A percentile compares a stretch with the other conserved stretches of the same genome.
These are phyloP conservation scores for Venturia oleaginea DNA, from an alignment of 2,329 filamentous ascomycete species.

Conservation along the genomic window DNA sequence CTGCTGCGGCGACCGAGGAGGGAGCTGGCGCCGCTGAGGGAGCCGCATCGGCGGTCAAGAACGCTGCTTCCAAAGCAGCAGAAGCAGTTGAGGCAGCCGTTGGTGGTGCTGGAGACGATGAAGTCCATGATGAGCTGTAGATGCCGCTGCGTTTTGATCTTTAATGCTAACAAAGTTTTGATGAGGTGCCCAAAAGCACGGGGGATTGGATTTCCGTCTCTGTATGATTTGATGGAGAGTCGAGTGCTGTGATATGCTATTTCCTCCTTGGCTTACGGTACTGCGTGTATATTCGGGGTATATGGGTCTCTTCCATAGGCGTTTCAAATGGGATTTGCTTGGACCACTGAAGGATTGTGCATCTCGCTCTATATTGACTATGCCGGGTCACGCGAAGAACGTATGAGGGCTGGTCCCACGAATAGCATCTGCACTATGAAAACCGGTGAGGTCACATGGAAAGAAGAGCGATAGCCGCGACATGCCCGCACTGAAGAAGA, in stretches of 20 bases:
- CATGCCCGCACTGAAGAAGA: too few species aligned
- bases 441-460: not conserved
- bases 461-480: not conserved
- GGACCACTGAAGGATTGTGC: not conserved
- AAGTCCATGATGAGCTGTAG: conserved; percentile 67
- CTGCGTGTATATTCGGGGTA: not conserved
- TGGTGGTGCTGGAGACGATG: conserved; percentile 23
- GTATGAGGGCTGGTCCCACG: not conserved
- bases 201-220: conserved; percentile 8
- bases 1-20: conserved; percentile 20
- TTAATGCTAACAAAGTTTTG: not conserved
- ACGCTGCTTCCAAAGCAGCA: conserved; percentile 26
- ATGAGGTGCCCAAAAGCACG: not conserved
- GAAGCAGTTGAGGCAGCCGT: conserved; percentile 21
- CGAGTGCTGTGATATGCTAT: not conserved
- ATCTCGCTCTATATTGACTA: not conserved
- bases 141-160: not conserved
- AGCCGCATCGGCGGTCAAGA: conserved; percentile 28
- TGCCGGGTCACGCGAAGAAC: not conserved
- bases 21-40: conserved; percentile 7
- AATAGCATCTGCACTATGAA: not conserved
- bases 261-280: not conserved
- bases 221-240: not conserved
- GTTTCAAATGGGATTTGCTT: conserved; percentile 4
- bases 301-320: not conserved